Base-by-base conservation (phyloP, 805 yeast species). In the Candida sithepensis region DNA sequence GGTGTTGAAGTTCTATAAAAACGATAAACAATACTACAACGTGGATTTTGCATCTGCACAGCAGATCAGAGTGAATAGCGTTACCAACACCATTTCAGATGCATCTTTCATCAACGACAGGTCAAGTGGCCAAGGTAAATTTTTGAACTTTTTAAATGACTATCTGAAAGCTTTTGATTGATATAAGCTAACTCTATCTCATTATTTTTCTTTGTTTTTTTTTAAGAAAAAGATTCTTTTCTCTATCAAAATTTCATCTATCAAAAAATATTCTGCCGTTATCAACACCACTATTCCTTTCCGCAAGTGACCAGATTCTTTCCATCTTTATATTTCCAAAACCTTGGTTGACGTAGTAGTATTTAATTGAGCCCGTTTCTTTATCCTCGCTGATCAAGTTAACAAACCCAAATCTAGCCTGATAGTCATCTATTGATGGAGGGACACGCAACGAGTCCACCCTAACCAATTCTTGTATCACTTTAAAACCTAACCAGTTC, bases 251-350 rank as follows among this genome's bases (percentile, higher is more conserved):
- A 26, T 12, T 26, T 37, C 24, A 37, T 12, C 9, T 22, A 14
- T 39, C 53, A 39, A 59, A 65, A 44, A 67, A 59, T 44, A 58
- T 72, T 50, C 95, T 70, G 5, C 94, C 94, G 52, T 84, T 84
- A 55, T 85, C 76, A 10, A 85, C 69, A 0, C 84, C 88, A 41
- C 81, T 71, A 50, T 84, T 81, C 42, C 69, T 68, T 60, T 88
- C 96, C 1, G 85, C 79, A n/a, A 86, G 77, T 0, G 91, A 89
- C 92, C 96, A 84, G 4, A 88, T 66, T 46, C 96, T 69, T 57
- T 88, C 94, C 96, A 88, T 88, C 53, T 80, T 79, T 61, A 85
- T 68, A 2, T 95, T 95, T 2, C 96, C 94, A 39, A 85, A 70
- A 53, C 87, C 84, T 58, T 88, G 95, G 14, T 74, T 77, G 2